Percentiles rank a stretch among this genome's conserved stretches.
Evolutionary conservation across 1,139 yeast genomes (phyloP).

Genomic region (Zygosaccharomyces sapae): DNA sequence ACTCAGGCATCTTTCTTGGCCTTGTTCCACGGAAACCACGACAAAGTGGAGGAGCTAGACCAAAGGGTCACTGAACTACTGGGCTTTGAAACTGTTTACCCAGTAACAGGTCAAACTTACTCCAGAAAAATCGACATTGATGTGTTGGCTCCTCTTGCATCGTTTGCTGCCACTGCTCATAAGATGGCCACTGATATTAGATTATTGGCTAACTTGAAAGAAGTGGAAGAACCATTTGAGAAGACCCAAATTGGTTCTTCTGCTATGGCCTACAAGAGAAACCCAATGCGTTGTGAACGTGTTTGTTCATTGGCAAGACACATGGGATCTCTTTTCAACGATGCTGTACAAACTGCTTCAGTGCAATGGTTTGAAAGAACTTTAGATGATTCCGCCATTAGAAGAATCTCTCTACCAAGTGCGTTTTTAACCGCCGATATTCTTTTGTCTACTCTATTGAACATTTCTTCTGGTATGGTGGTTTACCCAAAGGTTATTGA

Average conservation of each 20-base stretch:
- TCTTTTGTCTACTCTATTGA: slow-evolving; percentile 79
- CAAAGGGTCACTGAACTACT: slow-evolving; percentile 86
- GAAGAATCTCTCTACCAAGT: slow-evolving; percentile 94
- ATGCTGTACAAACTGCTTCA: slow-evolving; percentile 93
- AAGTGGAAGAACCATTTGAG: slow-evolving; percentile 97
- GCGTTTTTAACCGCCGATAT: slow-evolving; percentile 97
- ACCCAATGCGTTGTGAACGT: slow-evolving; percentile 99
- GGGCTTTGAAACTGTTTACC: slow-evolving; percentile 93
- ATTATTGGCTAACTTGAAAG: slow-evolving; percentile 92
- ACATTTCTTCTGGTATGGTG: slow-evolving; percentile 91
- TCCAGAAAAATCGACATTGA: slow-evolving; percentile 97
- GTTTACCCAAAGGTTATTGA: slow-evolving; percentile 98
- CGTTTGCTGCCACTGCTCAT: slow-evolving; percentile 95
- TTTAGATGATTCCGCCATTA: slow-evolving; percentile 94
- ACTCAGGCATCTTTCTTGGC: slow-evolving; percentile 96
- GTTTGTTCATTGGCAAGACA: slow-evolving; percentile 97
- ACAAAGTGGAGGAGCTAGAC: slow-evolving; percentile 88
- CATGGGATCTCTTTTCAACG: slow-evolving; percentile 83
- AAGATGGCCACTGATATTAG: slow-evolving; percentile 97
- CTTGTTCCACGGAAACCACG: slow-evolving; percentile 94
- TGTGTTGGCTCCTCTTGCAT: slow-evolving; percentile 85
- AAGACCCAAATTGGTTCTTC: slow-evolving; percentile 95
- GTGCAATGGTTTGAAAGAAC: slow-evolving; percentile 99
- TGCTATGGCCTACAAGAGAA: slow-evolving; percentile 99
- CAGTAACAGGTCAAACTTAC: slow-evolving; percentile 97